Evolutionary conservation across 192 early-diverging fungal species (phyloP).

Genomic region (Jimgerdemannia flammicorona): DNA sequence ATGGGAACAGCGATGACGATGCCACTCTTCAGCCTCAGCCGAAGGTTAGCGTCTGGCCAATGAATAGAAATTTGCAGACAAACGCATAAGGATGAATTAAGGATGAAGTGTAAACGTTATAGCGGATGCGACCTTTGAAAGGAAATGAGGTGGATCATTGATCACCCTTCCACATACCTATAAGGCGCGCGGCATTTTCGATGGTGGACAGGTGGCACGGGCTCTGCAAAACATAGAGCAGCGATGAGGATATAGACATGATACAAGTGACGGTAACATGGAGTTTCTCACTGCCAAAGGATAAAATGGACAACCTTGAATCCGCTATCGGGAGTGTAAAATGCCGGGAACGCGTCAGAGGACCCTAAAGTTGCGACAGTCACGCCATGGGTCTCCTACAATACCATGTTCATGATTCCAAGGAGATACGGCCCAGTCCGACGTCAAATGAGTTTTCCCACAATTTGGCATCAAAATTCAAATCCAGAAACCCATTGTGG

Average conservation of each 20-base stretch:
- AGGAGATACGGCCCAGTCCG: too few species aligned
- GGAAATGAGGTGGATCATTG: too few species aligned
- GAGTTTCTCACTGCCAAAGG: neutral
- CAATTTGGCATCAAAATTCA: too few species aligned
- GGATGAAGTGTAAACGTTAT: too few species aligned
- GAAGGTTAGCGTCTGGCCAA: conserved; percentile 46
- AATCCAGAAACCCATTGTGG: too few species aligned
- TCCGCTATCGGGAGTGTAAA: conserved; percentile 80
- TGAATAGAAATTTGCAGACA: neutral
- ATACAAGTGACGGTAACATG: too few species aligned
- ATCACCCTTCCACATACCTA: conserved; percentile 12
- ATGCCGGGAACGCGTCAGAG: conserved; percentile 78
- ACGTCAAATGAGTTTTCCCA: too few species aligned
- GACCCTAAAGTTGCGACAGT: conserved; percentile 77
- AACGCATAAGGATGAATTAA: too few species aligned
- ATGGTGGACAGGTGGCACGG: conserved; percentile 39
- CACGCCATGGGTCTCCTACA: conserved; percentile 87
- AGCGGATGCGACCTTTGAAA: neutral
- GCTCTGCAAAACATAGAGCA: conserved; percentile 7
- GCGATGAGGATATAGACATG: neutral
- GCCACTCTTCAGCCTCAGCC: conserved; percentile 70
- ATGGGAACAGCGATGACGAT: conserved; percentile 91
- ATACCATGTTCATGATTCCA: neutral
- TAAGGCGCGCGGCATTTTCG: conserved; percentile 37
- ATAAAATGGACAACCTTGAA: conserved; percentile 37